These are phyloP conservation scores for Picocystis sp. DNA, from an alignment of 163 green algal species.

Conservation along the genomic window DNA sequence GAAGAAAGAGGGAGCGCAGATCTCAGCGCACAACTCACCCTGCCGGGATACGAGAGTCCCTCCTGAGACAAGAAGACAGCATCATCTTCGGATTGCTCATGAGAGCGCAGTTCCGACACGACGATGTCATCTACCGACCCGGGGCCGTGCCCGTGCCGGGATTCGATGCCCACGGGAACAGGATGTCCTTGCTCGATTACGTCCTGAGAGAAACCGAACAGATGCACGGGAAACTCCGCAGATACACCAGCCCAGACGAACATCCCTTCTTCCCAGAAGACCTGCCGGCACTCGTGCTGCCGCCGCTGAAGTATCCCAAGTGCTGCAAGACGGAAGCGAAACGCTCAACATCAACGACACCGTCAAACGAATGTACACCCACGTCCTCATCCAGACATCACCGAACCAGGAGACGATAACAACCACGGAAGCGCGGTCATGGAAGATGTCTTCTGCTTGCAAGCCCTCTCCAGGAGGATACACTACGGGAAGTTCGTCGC, in stretches of 20 bases:
- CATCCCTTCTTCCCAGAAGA: slow-evolving; percentile 84
- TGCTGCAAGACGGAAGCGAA: slow-evolving; percentile 42
- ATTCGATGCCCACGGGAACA: slow-evolving; percentile 26
- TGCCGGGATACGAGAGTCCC: slow-evolving; percentile 29
- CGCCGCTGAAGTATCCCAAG: slow-evolving; percentile 29
- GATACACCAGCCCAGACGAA: slow-evolving; percentile 87
- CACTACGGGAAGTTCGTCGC: slow-evolving; percentile 98
- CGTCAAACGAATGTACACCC: slow-evolving; percentile 73
- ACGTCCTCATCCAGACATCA: slow-evolving; percentile 24
- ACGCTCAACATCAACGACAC: slow-evolving; percentile 78
- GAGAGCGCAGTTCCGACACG: slow-evolving; percentile 70
- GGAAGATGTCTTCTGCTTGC: slow-evolving; percentile 60
- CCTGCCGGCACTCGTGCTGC: slow-evolving; percentile 37
- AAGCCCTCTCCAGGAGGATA: slow-evolving; percentile 88
- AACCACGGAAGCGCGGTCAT: slow-evolving; percentile 85
- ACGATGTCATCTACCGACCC: slow-evolving; percentile 63
- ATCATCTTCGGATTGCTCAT: slow-evolving; percentile 97
- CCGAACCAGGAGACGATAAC: slow-evolving; percentile 65
- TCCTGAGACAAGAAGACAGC: slow-evolving; percentile 89
- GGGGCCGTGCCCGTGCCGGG: slow-evolving; percentile 51
- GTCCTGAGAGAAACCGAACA: slow-evolving; percentile 78
- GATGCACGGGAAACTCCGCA: slow-evolving; percentile 61
- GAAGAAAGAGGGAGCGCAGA: too few relatives aligned
- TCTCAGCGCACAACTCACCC: too few relatives aligned
- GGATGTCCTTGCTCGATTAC: slow-evolving; percentile 77